A percentile compares a stretch with the other conserved stretches of the same genome.
phyloP scores from a whole-genome alignment of 768 basidiomycete genomes.

The Sistotremastrum suecicum region DNA sequence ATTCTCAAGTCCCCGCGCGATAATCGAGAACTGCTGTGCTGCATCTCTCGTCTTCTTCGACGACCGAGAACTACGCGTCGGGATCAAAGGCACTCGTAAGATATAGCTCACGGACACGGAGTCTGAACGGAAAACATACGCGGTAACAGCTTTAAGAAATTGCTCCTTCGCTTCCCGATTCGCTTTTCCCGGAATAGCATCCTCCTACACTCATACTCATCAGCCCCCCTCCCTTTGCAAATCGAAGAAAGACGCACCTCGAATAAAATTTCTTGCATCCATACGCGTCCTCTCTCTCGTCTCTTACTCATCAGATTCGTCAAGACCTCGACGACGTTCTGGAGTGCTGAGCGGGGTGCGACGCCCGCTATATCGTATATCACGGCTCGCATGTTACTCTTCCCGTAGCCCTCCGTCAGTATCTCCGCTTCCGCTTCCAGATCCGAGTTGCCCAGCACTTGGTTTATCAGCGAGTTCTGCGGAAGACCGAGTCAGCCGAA shows the following conservation, averaged over 20 bases:
- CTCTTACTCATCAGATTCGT: conserved; percentile 48
- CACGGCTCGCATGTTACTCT: conserved; percentile 54
- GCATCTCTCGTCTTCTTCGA: conserved; percentile 67
- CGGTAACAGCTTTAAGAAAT: conserved; percentile 56
- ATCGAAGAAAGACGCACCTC: conserved; percentile 26
- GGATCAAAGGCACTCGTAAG: background rate
- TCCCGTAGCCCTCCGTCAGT: conserved; percentile 42
- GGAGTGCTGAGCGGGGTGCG: conserved; percentile 70
- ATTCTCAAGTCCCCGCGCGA: conserved; percentile 73
- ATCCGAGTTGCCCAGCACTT: conserved; percentile 49
- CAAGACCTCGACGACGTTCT: conserved; percentile 75
- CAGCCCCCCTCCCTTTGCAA: background rate
- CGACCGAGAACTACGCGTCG: conserved; percentile 43
- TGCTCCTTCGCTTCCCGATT: conserved; percentile 62
- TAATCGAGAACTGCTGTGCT: conserved; percentile 73
- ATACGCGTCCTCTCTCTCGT: conserved; percentile 39
- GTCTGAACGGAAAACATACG: conserved; percentile 26
- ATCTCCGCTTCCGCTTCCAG: conserved; percentile 40
- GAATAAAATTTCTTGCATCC: conserved; percentile 64
- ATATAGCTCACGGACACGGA: background rate
- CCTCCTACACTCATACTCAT: conserved; percentile 30
- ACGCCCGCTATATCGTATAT: conserved; percentile 72
- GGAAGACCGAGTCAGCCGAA: background rate
- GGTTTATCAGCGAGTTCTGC: conserved; percentile 52
- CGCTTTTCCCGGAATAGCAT: conserved; percentile 63